These are phyloP conservation scores for Iris pallida DNA, from an alignment of 116 monocot species.

Conservation along the genomic window DNA sequence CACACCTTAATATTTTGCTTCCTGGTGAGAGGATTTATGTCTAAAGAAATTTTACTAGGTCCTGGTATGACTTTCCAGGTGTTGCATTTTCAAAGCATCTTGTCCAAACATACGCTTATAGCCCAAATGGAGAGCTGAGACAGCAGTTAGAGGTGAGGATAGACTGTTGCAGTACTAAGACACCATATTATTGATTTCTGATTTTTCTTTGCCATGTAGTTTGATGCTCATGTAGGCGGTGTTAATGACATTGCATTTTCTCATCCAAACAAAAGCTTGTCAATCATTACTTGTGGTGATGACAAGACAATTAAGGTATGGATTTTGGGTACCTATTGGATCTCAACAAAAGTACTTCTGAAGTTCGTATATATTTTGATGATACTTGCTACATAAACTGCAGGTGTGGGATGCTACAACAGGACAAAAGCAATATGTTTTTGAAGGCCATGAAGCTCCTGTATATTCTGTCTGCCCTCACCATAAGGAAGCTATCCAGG, in stretches of 20 bases:
- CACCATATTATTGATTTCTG: no score
- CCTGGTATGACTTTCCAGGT: slow-evolving; percentile 30
- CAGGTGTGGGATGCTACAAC: slow-evolving; percentile 92
- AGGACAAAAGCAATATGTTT: slow-evolving; percentile 66
- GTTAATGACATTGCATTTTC: slow-evolving; percentile 76
- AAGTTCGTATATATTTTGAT: neutral
- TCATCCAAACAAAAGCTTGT: slow-evolving; percentile 75
- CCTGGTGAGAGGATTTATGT: neutral
- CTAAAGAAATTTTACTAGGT: neutral
- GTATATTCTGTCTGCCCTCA: slow-evolving; percentile 96
- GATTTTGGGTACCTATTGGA: neutral
- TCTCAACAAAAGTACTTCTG: neutral
- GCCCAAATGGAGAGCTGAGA: slow-evolving; percentile 68
- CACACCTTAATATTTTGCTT: neutral
- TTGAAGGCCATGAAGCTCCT: slow-evolving; percentile 93
- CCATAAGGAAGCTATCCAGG: slow-evolving; percentile 80
- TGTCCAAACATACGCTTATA: slow-evolving; percentile 74
- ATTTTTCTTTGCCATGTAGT: no score
- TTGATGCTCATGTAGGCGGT: slow-evolving; percentile 37
- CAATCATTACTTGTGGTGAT: slow-evolving; percentile 85
- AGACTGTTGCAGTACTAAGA: no score
- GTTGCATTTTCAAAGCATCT: slow-evolving; percentile 95
- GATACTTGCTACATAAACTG: slow-evolving; percentile 10
- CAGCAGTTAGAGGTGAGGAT: slow-evolving; percentile 62
- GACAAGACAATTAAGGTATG: slow-evolving; percentile 86